A percentile compares a stretch with the other conserved stretches of the same genome.
Conservation (phyloP, 768 basidiomycete species). For the Epithele typhae region DNA sequence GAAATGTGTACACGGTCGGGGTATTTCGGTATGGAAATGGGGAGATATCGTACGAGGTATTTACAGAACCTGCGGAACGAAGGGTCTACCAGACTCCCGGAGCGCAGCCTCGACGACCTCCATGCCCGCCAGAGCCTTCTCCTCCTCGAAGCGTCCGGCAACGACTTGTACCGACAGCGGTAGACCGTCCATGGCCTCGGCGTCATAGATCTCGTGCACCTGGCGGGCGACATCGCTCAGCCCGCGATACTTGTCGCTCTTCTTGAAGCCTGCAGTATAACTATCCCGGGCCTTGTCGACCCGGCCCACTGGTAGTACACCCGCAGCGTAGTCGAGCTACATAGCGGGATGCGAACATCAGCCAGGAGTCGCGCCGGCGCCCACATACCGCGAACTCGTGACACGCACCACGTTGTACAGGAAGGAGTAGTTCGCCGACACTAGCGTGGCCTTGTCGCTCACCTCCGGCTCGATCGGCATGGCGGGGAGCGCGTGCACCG, state of each 20-base stretch:
- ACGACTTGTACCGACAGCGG: slow-evolving; percentile 42
- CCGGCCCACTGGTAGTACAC: slow-evolving; percentile 40
- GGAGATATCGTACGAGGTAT: too few species aligned
- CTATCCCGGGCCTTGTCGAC: slow-evolving; percentile 33
- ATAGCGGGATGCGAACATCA: not conserved
- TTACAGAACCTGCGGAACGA: slow-evolving; percentile 9
- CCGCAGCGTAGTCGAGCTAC: slow-evolving; percentile 42
- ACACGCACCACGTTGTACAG: slow-evolving; percentile 42
- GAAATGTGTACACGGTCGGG: too few species aligned
- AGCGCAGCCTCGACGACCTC: slow-evolving; percentile 31
- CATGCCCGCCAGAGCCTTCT: slow-evolving; percentile 44
- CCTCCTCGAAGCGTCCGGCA: slow-evolving; percentile 42
- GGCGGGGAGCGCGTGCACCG: slow-evolving; percentile 35
- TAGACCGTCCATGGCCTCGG: slow-evolving; percentile 38
- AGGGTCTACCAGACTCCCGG: slow-evolving; percentile 8
- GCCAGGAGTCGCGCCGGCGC: too few species aligned
- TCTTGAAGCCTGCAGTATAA: slow-evolving; percentile 20
- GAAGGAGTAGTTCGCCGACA: slow-evolving; percentile 31
- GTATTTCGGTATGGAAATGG: too few species aligned
- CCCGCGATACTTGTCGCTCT: slow-evolving; percentile 16
- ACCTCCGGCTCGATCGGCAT: slow-evolving; percentile 27
- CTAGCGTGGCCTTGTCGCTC: slow-evolving; percentile 26
- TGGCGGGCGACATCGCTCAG: slow-evolving; percentile 36
- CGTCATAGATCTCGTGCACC: slow-evolving; percentile 39
- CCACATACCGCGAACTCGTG: too few species aligned